Conservation (phyloP, 2,329 filamentous ascomycete genomes). For the Penicillium decumbens region DNA sequence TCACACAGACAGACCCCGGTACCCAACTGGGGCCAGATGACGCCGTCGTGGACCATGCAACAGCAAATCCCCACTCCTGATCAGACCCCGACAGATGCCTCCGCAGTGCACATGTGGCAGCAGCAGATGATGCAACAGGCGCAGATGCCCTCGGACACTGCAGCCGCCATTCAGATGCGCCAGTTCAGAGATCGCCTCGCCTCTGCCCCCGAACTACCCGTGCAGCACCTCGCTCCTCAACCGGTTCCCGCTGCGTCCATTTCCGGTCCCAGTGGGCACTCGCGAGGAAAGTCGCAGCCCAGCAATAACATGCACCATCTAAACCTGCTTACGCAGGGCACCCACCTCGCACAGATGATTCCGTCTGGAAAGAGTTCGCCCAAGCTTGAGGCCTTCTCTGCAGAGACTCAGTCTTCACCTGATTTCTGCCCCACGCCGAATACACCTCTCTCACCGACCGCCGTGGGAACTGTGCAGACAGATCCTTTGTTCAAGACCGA, state of each 20-base stretch:
- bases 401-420: slow-evolving; percentile 30
- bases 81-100: slow-evolving; percentile 21
- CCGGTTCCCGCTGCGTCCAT: slow-evolving; percentile 14
- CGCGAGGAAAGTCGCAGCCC: slow-evolving; percentile 23
- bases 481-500: slow-evolving; percentile 14
- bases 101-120: slow-evolving; percentile 26
- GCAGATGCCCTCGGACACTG: slow-evolving; percentile 12
- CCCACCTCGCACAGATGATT: slow-evolving; percentile 12
- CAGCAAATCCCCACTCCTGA: slow-evolving; percentile 21
- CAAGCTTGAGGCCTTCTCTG: slow-evolving; percentile 21
- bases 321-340: slow-evolving; percentile 22
- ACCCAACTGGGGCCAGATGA: slow-evolving; percentile 16
- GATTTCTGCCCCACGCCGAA: slow-evolving; percentile 33
- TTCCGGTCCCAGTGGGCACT: slow-evolving; percentile 19
- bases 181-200: slow-evolving; percentile 34
- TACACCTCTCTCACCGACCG: slow-evolving; percentile 28
- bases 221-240: slow-evolving; percentile 17
- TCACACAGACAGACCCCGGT: slow-evolving; percentile 20
- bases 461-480: slow-evolving; percentile 8
- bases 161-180: slow-evolving; percentile 18
- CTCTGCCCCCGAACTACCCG: slow-evolving; percentile 32
- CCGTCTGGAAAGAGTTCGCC: slow-evolving; percentile 18
- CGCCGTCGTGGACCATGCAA: slow-evolving; percentile 25
- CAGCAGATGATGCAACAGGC: slow-evolving; percentile 27
- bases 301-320: slow-evolving; percentile 18